These are phyloP conservation scores for Wallacemonas sp. DNA, from an alignment of 208 protist genomes.

Conservation along the genomic window DNA sequence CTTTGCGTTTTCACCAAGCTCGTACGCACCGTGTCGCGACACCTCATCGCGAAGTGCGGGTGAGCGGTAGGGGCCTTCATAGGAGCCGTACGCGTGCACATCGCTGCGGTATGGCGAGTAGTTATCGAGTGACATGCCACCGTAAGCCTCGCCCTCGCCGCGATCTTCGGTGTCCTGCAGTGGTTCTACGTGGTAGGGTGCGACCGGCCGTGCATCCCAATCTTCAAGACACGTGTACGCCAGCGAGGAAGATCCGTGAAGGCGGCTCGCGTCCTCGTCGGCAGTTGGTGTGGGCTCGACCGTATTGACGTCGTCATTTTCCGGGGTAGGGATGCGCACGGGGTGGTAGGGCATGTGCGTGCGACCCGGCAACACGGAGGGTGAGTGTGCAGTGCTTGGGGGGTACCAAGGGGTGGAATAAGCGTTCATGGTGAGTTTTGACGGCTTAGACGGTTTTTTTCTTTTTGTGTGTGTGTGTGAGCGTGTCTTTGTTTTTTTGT, in stretches of 20 bases:
- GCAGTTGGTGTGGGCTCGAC: too few relatives aligned
- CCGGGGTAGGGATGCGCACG: not conserved
- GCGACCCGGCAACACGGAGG: too few relatives aligned
- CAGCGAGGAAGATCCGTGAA: not conserved
- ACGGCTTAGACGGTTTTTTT: too few relatives aligned
- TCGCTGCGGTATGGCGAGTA: slow-evolving; percentile 10
- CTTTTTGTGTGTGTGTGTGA: not conserved
- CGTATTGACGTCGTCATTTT: slow-evolving; percentile 1
- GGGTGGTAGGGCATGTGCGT: not conserved
- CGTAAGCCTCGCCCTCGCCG: not conserved
- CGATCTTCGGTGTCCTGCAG: not conserved
- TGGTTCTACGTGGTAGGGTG: not conserved
- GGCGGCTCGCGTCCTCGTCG: not conserved
- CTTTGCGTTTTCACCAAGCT: too few relatives aligned
- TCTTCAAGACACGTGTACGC: not conserved
- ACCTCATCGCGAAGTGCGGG: slow-evolving; percentile 1
- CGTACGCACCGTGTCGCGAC: too few relatives aligned
- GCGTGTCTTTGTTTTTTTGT: not conserved
- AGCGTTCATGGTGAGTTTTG: slow-evolving; percentile 34
- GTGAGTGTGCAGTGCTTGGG: not conserved
- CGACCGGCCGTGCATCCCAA: not conserved
- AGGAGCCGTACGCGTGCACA: not conserved
- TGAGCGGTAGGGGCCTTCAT: slow-evolving; percentile 7
- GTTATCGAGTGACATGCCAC: not conserved
- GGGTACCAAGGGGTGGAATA: slow-evolving; percentile 38